Percentiles rank a stretch among this genome's conserved stretches.
Evolutionary conservation across 2,329 filamentous ascomycete species (phyloP).

Genomic region (Dissoconium aciculare): DNA sequence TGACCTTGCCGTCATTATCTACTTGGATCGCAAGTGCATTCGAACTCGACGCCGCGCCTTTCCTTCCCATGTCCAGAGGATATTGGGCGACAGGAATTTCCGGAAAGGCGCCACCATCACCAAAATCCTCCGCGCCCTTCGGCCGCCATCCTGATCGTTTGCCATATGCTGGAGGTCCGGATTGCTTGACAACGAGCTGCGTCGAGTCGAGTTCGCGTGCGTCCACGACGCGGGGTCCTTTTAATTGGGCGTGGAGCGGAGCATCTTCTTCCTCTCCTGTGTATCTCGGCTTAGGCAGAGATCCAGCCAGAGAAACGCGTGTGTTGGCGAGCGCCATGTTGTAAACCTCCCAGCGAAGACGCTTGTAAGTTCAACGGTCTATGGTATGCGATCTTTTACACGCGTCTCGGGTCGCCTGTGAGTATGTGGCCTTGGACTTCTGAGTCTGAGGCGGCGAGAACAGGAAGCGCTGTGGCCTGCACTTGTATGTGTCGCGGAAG

Average conservation of each 20-base stretch:
- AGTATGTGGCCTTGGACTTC: no score
- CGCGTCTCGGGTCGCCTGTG: no score
- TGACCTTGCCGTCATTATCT: conserved; percentile 79
- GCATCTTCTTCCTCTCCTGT: conserved; percentile 77
- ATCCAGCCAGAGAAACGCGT: conserved; percentile 50
- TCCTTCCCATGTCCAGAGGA: conserved; percentile 85
- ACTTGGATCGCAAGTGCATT: conserved; percentile 91
- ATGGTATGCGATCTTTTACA: no score
- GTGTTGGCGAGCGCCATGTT: conserved; percentile 12
- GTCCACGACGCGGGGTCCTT: conserved; percentile 69
- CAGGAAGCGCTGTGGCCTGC: no score
- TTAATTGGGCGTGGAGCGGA: conserved; percentile 53
- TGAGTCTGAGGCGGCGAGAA: no score
- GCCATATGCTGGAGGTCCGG: conserved; percentile 76
- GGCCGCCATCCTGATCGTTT: conserved; percentile 84
- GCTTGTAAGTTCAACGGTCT: no score
- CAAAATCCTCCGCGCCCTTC: conserved; percentile 76
- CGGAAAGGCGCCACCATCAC: conserved; percentile 89
- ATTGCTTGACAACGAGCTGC: conserved; percentile 69
- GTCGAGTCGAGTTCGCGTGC: conserved; percentile 67
- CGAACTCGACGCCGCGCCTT: conserved; percentile 46
- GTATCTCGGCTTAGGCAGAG: conserved; percentile 81
- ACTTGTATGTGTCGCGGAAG: no score
- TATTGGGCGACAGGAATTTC: conserved; percentile 91
- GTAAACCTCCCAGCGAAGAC: no score